Evolutionary conservation across 2,329 filamentous ascomycete species (phyloP), one percentile per base, ranked within the genome.

Genomic region (Alternaria ethzedia): DNA sequence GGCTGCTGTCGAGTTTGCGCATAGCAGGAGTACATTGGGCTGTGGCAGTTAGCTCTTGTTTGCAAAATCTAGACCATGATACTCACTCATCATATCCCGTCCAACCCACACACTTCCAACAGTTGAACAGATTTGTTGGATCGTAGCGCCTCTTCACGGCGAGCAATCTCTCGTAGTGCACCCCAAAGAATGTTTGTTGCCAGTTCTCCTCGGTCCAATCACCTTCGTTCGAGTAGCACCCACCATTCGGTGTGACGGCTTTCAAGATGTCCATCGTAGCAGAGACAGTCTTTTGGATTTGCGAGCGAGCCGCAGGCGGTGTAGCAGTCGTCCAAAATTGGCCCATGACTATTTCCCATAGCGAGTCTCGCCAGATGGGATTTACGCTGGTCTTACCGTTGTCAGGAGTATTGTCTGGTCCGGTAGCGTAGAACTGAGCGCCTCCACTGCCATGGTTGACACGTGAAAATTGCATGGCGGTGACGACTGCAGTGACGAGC

Each of bases 91-190:
- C 61, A 57, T 75, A 74, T 9, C 77, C 75, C 15, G 70, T 75
- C 76, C 76, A 80, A 3, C 77, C 77, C 49, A 79, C 75, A 57
- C 76, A 78, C 57, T 78, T 79, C 76, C 76, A 79, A 61, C 75
- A 78, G 49, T 78, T 78, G 58, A 79, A 79, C 47, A 79, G 32
- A 4, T 72, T 71, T 0, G 65, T 73, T 1, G 75, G 75, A 52
- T 79, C 76, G 36, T 75, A 79, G 43, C 54, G 64, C 52, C 63
- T 72, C 73, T 79, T 79, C 6, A 78, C 66, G 1, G 56, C 52
- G 4, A 76, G 47, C 17, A 79, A 28, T 25, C 57, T 65, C 6
- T 69, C 65, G 45, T 79, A 79, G 17, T 78, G 78, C 5, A 57
- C 63, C 3, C 76, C 76, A 59, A 78, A 79, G 67, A 79, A 79